Percentiles rank a stretch among this genome's conserved stretches.
Conservation (phyloP, 345 rosid species). For the Eucalyptus camaldulensis region DNA sequence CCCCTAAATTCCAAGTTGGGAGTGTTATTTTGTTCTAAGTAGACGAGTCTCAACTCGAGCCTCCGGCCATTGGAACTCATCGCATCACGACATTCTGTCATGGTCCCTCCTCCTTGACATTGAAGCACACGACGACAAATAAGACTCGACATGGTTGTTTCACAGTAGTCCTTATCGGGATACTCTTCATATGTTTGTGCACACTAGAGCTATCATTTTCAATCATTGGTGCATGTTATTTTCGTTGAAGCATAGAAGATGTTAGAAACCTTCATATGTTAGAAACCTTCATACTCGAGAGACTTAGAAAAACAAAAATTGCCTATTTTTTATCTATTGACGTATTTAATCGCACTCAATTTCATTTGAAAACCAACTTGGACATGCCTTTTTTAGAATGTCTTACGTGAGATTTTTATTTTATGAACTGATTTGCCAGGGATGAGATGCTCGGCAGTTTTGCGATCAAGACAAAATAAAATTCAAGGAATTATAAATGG, state of each 20-base stretch:
- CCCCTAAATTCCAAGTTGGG: not conserved
- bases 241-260: fast-evolving
- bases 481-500: not conserved
- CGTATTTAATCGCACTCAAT: not conserved
- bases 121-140: not conserved
- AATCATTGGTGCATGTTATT: not conserved
- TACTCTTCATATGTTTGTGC: not conserved
- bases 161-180: not conserved
- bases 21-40: not conserved
- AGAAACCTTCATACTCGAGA: not conserved
- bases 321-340: not conserved
- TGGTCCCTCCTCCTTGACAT: not conserved
- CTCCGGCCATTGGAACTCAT: not conserved
- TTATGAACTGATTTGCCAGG: fast-evolving
- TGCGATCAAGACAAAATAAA: not conserved
- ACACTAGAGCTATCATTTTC: not conserved
- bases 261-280: not conserved
- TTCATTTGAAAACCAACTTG: not conserved
- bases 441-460: not conserved
- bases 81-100: not conserved
- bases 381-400: not conserved
- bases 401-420: not conserved
- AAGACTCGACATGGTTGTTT: not conserved
- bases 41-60: not conserved
- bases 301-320: not conserved